phyloP scores from a whole-genome alignment of 768 basidiomycete genomes.

The Tulasnella sp. region DNA sequence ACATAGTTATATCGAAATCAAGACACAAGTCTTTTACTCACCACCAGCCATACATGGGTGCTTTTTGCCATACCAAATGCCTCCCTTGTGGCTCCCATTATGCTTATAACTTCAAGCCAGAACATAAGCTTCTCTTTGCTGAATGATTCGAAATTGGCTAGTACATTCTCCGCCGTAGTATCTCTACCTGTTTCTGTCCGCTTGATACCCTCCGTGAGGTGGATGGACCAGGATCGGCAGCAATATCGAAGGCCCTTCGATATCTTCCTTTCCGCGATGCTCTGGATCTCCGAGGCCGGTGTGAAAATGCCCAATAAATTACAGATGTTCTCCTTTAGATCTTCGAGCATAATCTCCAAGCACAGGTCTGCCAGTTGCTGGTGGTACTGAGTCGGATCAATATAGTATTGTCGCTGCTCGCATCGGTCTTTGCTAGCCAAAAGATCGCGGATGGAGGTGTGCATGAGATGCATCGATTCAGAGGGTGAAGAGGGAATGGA shows the following conservation, averaged over 20 bases:
- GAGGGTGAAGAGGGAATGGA: no score
- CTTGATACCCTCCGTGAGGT: background rate
- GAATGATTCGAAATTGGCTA: background rate
- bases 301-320: background rate
- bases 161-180: no score
- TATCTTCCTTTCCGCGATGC: background rate
- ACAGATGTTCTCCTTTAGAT: background rate
- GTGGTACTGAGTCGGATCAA: background rate
- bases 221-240: background rate
- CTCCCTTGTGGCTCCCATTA: background rate
- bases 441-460: background rate
- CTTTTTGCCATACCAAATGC: background rate
- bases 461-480: background rate
- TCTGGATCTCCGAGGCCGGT: background rate
- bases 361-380: background rate
- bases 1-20: background rate
- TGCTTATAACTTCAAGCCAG: background rate
- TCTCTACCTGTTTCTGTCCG: background rate
- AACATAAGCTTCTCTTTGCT: background rate
- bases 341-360: background rate
- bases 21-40: background rate
- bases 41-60: background rate
- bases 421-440: background rate
- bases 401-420: background rate
- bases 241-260: background rate